Conservation (phyloP, 2,329 filamentous ascomycete species). For the Arachnomyces sp. region DNA sequence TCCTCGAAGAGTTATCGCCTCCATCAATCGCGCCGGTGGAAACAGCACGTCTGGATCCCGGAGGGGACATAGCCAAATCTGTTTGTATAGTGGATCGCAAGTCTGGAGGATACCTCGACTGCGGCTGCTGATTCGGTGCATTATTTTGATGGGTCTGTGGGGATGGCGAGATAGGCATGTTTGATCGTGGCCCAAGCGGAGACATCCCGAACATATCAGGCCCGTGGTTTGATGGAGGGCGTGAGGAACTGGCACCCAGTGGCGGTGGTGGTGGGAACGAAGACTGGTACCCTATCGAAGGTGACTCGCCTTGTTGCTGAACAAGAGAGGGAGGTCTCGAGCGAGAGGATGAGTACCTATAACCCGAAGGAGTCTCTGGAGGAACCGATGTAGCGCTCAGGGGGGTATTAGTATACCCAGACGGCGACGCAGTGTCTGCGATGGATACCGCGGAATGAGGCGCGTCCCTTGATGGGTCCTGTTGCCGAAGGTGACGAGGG, state of each 20-base stretch:
- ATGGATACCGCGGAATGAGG: conserved; percentile 9
- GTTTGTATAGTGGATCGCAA: conserved; percentile 1
- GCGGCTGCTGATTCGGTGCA: conserved; percentile 1
- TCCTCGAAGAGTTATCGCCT: conserved; percentile 24
- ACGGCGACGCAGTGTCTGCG: conserved; percentile 14
- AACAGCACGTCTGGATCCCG: conserved; percentile 35
- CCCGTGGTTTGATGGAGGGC: conserved; percentile 15
- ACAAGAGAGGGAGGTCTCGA: conserved; percentile 17
- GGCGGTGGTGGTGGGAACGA: conserved; percentile 30
- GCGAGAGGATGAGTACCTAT: conserved; percentile 23
- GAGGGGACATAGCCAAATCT: conserved; percentile 21
- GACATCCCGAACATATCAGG: conserved; percentile 4
- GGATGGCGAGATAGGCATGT: conserved; percentile 9
- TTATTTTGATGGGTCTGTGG: conserved; percentile 5
- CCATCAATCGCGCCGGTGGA: conserved; percentile 36
- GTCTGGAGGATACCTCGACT: not conserved
- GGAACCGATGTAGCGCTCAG: conserved; percentile 7
- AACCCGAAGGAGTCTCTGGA: conserved; percentile 16
- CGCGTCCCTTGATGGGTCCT: conserved; percentile 14
- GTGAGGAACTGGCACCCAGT: conserved; percentile 13
- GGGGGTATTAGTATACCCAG: conserved; percentile 12
- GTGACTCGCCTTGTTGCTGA: conserved; percentile 13
- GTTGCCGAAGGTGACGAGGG: conserved; percentile 22
- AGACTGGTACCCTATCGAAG: conserved; percentile 18
- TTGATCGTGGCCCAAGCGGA: not conserved